These are phyloP conservation scores for Gautieria morchelliformis DNA, from an alignment of 768 basidiomycete species.

Conservation along the genomic window DNA sequence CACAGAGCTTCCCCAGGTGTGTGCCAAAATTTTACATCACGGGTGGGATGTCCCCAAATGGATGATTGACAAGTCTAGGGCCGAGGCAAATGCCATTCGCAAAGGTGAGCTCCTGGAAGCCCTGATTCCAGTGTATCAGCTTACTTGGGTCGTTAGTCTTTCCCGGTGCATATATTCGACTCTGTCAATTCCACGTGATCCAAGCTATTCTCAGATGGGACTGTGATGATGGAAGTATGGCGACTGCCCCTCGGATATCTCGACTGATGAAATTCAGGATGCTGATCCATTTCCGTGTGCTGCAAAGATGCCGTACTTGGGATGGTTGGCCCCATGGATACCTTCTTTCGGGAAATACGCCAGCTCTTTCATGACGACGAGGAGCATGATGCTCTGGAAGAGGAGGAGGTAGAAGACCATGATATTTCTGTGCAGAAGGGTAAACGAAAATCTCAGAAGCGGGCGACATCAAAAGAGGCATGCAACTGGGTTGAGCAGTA, in stretches of 20 bases:
- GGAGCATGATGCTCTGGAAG: background rate
- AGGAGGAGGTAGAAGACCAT: background rate
- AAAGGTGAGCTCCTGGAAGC: background rate
- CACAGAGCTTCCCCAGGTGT: background rate
- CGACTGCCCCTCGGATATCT: background rate
- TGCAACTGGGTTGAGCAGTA: constrained; percentile 6
- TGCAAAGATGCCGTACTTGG: constrained; percentile 9
- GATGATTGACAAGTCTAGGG: constrained; percentile 13
- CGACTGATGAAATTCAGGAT: background rate
- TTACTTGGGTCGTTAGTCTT: background rate
- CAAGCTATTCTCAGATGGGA: constrained; percentile 14
- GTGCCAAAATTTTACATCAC: background rate
- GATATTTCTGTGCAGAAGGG: too few relatives aligned
- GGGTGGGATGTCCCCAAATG: constrained; percentile 9
- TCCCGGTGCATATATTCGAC: constrained; percentile 5
- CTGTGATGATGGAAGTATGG: constrained; percentile 9
- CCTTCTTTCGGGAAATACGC: background rate
- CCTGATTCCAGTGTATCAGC: background rate
- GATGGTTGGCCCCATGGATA: background rate
- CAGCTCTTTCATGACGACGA: background rate
- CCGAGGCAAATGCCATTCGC: constrained; percentile 1
- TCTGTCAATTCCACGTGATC: constrained; percentile 16
- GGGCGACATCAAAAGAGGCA: background rate
- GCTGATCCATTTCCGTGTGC: constrained; percentile 1
- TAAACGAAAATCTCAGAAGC: background rate